phyloP scores from a whole-genome alignment of 805 yeast genomes.

The Ogataea saltuana region DNA sequence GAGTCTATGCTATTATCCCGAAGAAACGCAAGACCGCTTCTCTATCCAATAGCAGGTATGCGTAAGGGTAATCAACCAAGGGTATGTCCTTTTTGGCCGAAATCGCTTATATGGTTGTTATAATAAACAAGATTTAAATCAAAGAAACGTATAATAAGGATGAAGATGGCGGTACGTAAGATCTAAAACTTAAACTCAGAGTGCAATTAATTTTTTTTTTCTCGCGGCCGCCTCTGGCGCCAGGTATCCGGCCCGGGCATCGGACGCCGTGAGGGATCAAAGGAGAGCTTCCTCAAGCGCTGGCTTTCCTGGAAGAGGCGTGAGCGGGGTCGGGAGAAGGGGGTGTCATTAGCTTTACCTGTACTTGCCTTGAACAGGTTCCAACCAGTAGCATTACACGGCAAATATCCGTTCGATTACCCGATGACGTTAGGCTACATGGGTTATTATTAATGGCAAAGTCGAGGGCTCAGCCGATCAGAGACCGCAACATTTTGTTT shows the following conservation, averaged over 20 bases:
- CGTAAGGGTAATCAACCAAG: slow-evolving; percentile 3
- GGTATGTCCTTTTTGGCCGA: slow-evolving; percentile 8
- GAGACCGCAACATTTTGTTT: too few relatives aligned
- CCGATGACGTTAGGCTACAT: too few relatives aligned
- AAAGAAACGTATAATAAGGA: slow-evolving; percentile 3
- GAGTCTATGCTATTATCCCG: neutral
- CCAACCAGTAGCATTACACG: too few relatives aligned
- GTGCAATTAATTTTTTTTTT: slow-evolving; percentile 6
- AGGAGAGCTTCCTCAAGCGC: too few relatives aligned
- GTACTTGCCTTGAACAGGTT: too few relatives aligned
- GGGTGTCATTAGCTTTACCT: too few relatives aligned
- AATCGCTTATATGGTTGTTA: neutral
- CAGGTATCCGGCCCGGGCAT: neutral
- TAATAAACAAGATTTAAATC: neutral
- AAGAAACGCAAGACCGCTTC: neutral
- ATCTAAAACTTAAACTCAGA: slow-evolving; percentile 10
- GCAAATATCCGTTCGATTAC: too few relatives aligned
- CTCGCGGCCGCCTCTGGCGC: slow-evolving; percentile 8
- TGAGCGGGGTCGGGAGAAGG: too few relatives aligned
- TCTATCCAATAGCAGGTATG: neutral
- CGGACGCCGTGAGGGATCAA: too few relatives aligned
- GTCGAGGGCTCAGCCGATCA: too few relatives aligned
- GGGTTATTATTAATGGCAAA: too few relatives aligned
- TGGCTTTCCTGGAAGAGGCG: too few relatives aligned
- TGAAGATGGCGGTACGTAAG: slow-evolving; percentile 21